A percentile compares a stretch with the other conserved stretches of the same genome.
Evolutionary conservation across 495 filamentous ascomycete species (phyloP).

Genomic region (Daldinia concentrica): DNA sequence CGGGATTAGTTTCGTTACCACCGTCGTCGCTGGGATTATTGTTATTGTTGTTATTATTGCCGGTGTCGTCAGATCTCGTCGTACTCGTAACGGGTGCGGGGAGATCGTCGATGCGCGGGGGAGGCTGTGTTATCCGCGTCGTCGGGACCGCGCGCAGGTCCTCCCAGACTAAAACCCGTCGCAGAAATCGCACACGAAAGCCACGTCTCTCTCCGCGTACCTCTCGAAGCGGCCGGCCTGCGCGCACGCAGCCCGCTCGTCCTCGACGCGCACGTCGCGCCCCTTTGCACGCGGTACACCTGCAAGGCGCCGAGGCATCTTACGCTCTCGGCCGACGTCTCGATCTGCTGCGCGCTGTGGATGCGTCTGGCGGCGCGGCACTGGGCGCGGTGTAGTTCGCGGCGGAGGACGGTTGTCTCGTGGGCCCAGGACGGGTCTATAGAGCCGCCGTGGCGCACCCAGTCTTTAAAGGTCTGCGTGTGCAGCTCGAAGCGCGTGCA

Average conservation of each 20-base stretch:
- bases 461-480: conserved; percentile 54
- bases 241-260: conserved; percentile 54
- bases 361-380: conserved; percentile 59
- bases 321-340: conserved; percentile 20
- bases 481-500: conserved; percentile 51
- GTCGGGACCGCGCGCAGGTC: conserved; percentile 55
- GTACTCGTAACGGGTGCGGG: conserved; percentile 18
- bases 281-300: conserved; percentile 51
- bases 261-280: conserved; percentile 33
- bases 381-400: conserved; percentile 58
- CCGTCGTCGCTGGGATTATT: not conserved
- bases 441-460: conserved; percentile 54
- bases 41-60: not conserved
- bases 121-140: conserved; percentile 34
- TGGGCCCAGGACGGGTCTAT: conserved; percentile 57
- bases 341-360: conserved; percentile 50
- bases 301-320: conserved; percentile 58
- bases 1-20: not conserved
- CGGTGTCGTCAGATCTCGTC: not conserved
- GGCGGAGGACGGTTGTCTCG: conserved; percentile 51
- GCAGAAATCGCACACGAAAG: conserved; percentile 62
- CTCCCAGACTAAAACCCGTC: conserved; percentile 60
- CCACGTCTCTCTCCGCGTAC: conserved; percentile 53
- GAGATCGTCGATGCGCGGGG: not conserved
- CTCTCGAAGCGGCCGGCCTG: conserved; percentile 54